phyloP scores from a whole-genome alignment of 2,329 filamentous ascomycete species.

The Colletotrichum lini region DNA sequence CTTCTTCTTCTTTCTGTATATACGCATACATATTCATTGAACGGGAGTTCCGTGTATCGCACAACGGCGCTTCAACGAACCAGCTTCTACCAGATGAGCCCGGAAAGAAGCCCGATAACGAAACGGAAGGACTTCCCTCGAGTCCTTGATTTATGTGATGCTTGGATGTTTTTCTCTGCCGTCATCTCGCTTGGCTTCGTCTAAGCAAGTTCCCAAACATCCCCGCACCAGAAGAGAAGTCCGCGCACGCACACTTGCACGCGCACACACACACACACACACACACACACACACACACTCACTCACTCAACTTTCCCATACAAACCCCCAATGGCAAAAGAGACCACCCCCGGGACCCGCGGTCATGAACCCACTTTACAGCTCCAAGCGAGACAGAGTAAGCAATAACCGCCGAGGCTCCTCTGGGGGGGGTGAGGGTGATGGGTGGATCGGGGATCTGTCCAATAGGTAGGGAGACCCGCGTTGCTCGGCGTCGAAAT shows the following conservation, averaged over 20 bases:
- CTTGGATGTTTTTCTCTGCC: neutral
- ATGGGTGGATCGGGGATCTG: neutral
- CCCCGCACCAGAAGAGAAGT: neutral
- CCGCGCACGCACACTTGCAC: neutral
- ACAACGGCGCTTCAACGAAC: neutral
- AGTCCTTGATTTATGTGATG: neutral
- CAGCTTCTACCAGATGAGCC: neutral
- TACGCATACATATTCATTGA: slow-evolving; percentile 13
- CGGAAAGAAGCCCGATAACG: neutral
- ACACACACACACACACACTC: no score
- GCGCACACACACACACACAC: no score
- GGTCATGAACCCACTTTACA: slow-evolving; percentile 8
- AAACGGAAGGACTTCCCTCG: no score
- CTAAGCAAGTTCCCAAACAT: neutral
- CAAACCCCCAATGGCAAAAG: neutral
- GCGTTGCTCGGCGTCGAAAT: neutral
- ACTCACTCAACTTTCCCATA: no score
- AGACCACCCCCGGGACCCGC: neutral
- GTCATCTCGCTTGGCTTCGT: slow-evolving; percentile 3
- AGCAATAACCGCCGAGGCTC: slow-evolving; percentile 13
- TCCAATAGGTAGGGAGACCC: neutral
- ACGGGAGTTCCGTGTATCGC: neutral
- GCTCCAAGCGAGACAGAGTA: slow-evolving; percentile 19
- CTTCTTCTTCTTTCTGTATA: neutral
- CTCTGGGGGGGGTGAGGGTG: neutral